A percentile compares a stretch with the other conserved stretches of the same genome.
Evolutionary conservation across 2,329 filamentous ascomycete species (phyloP).

Genomic region (Furcasterigmium sp.): DNA sequence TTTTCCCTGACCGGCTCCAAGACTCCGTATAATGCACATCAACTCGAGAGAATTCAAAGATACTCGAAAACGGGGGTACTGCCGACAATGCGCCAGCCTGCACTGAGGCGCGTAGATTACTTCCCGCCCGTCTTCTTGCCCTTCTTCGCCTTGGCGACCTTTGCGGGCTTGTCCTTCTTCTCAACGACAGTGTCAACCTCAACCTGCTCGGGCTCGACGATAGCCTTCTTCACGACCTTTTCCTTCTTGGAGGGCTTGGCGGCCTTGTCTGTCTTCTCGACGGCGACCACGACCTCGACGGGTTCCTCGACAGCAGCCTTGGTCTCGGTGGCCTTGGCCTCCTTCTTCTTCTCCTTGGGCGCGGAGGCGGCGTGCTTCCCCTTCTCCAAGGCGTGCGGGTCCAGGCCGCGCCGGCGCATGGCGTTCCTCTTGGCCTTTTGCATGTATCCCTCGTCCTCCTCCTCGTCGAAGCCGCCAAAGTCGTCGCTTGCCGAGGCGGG

Average conservation of each 20-base stretch:
- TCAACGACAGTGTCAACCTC: slow-evolving; percentile 10
- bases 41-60: too few species aligned
- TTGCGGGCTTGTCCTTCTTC: slow-evolving; percentile 7
- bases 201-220: slow-evolving; percentile 3
- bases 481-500: slow-evolving; percentile 31
- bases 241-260: slow-evolving; percentile 7
- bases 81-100: too few species aligned
- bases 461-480: slow-evolving; percentile 72
- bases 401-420: slow-evolving; percentile 67
- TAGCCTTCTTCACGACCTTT: slow-evolving; percentile 7
- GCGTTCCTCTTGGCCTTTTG: slow-evolving; percentile 68
- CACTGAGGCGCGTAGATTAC: too few species aligned
- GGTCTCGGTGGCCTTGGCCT: slow-evolving; percentile 6
- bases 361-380: too few species aligned
- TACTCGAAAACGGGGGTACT: too few species aligned
- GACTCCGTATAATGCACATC: too few species aligned
- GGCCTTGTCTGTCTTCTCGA: slow-evolving; percentile 8
- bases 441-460: slow-evolving; percentile 67
- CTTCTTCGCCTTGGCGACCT: slow-evolving; percentile 14
- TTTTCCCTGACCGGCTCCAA: too few species aligned
- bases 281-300: slow-evolving; percentile 9
- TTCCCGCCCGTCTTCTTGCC: slow-evolving; percentile 9
- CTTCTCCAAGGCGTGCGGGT: slow-evolving; percentile 53
- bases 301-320: slow-evolving; percentile 7
- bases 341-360: slow-evolving; percentile 2